phyloP scores from a whole-genome alignment of 2,329 filamentous ascomycete genomes.

The Cladosporium sphaerospermum region DNA sequence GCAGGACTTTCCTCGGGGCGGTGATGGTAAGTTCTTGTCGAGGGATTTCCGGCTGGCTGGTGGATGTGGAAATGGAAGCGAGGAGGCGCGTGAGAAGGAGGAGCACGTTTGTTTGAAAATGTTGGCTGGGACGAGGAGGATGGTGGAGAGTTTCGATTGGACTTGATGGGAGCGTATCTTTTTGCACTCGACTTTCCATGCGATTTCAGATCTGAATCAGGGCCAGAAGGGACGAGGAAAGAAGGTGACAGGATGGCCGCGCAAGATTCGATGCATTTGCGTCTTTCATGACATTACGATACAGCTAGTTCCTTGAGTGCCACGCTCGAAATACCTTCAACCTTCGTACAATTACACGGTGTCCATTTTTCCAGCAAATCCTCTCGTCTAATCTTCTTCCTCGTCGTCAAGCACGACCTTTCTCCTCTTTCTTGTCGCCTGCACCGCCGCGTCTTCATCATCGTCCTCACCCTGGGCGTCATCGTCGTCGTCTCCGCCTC shows the following conservation, averaged over 20 bases:
- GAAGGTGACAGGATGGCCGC: too few relatives aligned
- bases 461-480: conserved; percentile 23
- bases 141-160: conserved; percentile 26
- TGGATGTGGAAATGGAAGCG: conserved; percentile 7
- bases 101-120: conserved; percentile 30
- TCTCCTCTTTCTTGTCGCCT: conserved; percentile 36
- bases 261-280: too few relatives aligned
- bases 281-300: not conserved
- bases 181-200: too few relatives aligned
- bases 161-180: not conserved
- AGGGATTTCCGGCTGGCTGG: not conserved
- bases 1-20: conserved; percentile 6
- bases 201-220: too few relatives aligned
- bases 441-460: conserved; percentile 32
- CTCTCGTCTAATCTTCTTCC: conserved; percentile 35
- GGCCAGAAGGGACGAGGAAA: too few relatives aligned
- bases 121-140: conserved; percentile 16
- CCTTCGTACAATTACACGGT: not conserved
- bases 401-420: conserved; percentile 44
- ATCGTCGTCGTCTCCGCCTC: conserved; percentile 14
- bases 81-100: conserved; percentile 12
- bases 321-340: not conserved
- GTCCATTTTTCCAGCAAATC: not conserved
- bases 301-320: not conserved
- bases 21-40: conserved; percentile 13